Conservation (phyloP, 176 grass and related monocot species). For the Eremochloa ophiuroides region DNA sequence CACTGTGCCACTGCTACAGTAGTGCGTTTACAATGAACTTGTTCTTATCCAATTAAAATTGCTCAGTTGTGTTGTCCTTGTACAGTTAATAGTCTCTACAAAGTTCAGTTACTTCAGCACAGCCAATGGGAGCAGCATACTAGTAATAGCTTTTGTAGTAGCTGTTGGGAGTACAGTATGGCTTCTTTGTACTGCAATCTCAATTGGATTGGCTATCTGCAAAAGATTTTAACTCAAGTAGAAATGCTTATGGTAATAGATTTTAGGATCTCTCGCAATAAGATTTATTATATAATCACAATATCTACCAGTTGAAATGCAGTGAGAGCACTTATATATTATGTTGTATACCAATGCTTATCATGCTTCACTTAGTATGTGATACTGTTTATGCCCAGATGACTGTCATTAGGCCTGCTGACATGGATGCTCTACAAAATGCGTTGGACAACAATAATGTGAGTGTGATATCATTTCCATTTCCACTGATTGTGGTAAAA, state of each 20-base stretch:
- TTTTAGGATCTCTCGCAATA: background rate
- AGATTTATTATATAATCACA: background rate
- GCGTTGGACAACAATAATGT: constrained; percentile 90
- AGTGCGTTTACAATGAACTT: background rate
- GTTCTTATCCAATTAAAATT: background rate
- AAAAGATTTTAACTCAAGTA: background rate
- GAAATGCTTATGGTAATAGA: background rate
- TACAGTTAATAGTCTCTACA: background rate
- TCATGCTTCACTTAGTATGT: constrained; percentile 18
- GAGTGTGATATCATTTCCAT: constrained; percentile 12
- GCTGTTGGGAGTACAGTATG: background rate
- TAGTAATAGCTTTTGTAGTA: background rate
- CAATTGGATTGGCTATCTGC: background rate
- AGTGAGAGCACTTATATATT: background rate
- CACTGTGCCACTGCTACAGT: background rate
- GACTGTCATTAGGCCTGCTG: constrained; percentile 92
- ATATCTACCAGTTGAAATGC: background rate
- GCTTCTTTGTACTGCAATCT: background rate
- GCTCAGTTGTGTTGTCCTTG: background rate
- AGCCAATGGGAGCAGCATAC: background rate
- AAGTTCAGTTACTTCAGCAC: background rate
- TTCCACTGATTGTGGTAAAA: background rate
- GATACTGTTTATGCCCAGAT: constrained; percentile 48
- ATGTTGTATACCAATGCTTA: background rate
- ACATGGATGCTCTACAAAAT: constrained; percentile 71